phyloP scores from a whole-genome alignment of 2,329 filamentous ascomycete species.

The Davidsoniella virescens region DNA sequence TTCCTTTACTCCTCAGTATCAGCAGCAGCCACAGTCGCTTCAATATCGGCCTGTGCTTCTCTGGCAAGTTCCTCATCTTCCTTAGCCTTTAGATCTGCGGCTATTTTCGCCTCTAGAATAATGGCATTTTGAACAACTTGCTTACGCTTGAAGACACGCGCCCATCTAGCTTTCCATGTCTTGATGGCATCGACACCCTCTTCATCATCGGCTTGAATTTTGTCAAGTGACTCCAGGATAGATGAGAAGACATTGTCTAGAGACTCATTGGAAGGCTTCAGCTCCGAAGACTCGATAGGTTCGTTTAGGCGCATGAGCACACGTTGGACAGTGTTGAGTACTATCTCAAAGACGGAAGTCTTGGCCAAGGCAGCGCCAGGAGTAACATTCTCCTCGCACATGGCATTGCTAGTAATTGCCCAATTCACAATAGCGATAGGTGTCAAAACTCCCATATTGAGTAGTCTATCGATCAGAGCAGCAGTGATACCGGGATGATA shows the following conservation, averaged over 20 bases:
- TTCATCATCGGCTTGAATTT: conserved; percentile 50
- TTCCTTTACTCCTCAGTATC: background rate
- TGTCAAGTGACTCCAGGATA: conserved; percentile 45
- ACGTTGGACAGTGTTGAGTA: conserved; percentile 60
- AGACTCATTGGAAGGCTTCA: conserved; percentile 1
- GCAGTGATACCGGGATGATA: conserved; percentile 84
- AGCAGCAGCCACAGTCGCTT: conserved; percentile 1
- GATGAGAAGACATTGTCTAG: conserved; percentile 30
- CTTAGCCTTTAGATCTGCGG: conserved; percentile 10
- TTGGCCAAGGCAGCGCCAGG: conserved; percentile 54
- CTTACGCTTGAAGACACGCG: conserved; percentile 67
- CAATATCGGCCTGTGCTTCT: conserved; percentile 18
- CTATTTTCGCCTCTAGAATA: conserved; percentile 10
- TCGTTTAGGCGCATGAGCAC: conserved; percentile 8
- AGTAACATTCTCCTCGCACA: conserved; percentile 32
- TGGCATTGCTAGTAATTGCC: conserved; percentile 47
- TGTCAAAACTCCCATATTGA: conserved; percentile 91
- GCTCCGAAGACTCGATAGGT: conserved; percentile 6
- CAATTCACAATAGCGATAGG: conserved; percentile 77
- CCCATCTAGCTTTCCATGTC: conserved; percentile 75
- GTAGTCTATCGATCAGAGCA: conserved; percentile 85
- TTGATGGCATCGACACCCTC: conserved; percentile 33
- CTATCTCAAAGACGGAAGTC: conserved; percentile 74
- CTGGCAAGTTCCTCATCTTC: conserved; percentile 20
- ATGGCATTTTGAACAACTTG: conserved; percentile 71